Base-by-base conservation (phyloP, 108 stramenopile species). In the Parietichytrium sp. region DNA sequence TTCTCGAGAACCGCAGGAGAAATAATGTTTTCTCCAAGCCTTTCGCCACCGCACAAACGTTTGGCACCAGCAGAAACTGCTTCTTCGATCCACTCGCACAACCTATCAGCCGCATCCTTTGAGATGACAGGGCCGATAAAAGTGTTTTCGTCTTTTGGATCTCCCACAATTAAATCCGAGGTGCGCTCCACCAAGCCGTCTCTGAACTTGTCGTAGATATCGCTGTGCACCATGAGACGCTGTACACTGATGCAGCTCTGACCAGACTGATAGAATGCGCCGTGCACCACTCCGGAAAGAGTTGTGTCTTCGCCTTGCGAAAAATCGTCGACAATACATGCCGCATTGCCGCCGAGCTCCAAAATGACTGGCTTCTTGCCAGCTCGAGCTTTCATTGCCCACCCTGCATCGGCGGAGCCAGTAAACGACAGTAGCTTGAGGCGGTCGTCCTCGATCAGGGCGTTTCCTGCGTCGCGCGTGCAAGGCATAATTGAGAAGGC, bases 111-210 rank as follows among this genome's bases (percentile, higher is more conserved):
- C 12, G 54, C 49, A 29, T 54, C 31, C 47, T 84, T 54, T n/a
- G 25, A 78, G 36, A 85, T 85, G 23, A 85, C 48, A 8, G 86
- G 84, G 1, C 86, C 86, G 1, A 87, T 51, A 29, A 80, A 72
- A 4, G 84, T 87, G 2, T 79, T 82, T 25, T 84, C 84, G 18
- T 87, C 81, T 38, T 53, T 47, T 48, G 83, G 81, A 36, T 81
- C 29, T 30, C 81, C 81, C 42, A 77, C 36, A 16, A 82, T 85
- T 54, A 85, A 47, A 15, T 4, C 36, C 36, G 29, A 7, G 16
- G 49, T n/a, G 3, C 30, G 26, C 18, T 55, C 54, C 20, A 81
- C 53, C 13, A 81, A 47, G 54, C 48, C 55, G 1, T 55, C 54
- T 3, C 49, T 30, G 54, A 81, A 30, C 20, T 26, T n/a, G 13